Evolutionary conservation across 441 rosid species (phyloP).

Genomic region (Kokia cookei): DNA sequence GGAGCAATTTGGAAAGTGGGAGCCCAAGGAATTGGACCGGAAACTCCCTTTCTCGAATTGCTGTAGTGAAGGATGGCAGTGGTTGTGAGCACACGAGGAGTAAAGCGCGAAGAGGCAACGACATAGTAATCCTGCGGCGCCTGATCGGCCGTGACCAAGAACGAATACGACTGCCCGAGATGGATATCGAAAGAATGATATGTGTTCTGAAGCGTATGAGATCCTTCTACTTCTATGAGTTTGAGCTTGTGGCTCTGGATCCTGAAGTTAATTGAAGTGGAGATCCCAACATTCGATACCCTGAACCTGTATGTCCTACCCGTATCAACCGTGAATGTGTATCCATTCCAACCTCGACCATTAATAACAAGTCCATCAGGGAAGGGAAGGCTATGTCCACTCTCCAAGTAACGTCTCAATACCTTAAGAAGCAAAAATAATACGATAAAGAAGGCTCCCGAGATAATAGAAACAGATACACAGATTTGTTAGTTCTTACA

Average conservation of each 20-base stretch:
- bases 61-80: slow-evolving; percentile 61
- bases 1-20: slow-evolving; percentile 43
- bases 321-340: slow-evolving; percentile 52
- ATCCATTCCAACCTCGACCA: slow-evolving; percentile 69
- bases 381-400: slow-evolving; percentile 38
- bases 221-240: slow-evolving; percentile 64
- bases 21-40: slow-evolving; percentile 54
- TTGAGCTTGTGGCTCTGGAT: slow-evolving; percentile 65
- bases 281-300: slow-evolving; percentile 57
- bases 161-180: slow-evolving; percentile 59
- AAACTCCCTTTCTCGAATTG: slow-evolving; percentile 43
- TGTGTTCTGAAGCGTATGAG: slow-evolving; percentile 56
- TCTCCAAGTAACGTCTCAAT: slow-evolving; percentile 44
- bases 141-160: slow-evolving; percentile 54
- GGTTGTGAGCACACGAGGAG: slow-evolving; percentile 45
- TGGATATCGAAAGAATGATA: slow-evolving; percentile 51
- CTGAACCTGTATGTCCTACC: slow-evolving; percentile 67
- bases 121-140: slow-evolving; percentile 49
- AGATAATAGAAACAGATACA: neutral
- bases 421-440: slow-evolving; percentile 14
- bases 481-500: slow-evolving; percentile 23
- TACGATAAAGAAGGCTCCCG: too few species aligned
- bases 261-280: slow-evolving; percentile 52
- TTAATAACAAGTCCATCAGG: slow-evolving; percentile 69
- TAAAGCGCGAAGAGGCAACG: slow-evolving; percentile 51